phyloP scores from a whole-genome alignment of 768 basidiomycete genomes.

The Pleurotus sapidus region DNA sequence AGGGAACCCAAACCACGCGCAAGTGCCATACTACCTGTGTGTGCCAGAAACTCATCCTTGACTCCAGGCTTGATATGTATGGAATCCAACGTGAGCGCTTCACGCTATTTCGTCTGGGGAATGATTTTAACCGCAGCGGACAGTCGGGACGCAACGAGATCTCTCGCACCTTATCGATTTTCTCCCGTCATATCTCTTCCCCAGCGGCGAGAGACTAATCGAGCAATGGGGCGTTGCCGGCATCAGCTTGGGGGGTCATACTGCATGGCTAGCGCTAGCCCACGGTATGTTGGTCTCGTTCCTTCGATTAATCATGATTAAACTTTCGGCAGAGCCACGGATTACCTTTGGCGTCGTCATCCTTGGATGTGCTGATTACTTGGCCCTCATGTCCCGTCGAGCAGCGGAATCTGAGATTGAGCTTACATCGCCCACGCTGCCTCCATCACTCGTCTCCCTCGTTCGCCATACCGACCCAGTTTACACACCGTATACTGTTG shows the following conservation, averaged over 20 bases:
- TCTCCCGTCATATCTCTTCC: slow-evolving; percentile 72
- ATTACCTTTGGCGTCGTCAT: slow-evolving; percentile 46
- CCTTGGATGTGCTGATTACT: slow-evolving; percentile 73
- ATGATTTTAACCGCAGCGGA: background rate
- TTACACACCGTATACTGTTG: slow-evolving; percentile 35
- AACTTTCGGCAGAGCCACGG: slow-evolving; percentile 35
- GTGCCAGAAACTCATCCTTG: background rate
- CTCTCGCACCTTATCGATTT: slow-evolving; percentile 82
- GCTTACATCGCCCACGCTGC: slow-evolving; percentile 53
- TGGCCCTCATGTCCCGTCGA: slow-evolving; percentile 52
- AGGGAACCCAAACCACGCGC: slow-evolving; percentile 40
- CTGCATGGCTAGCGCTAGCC: slow-evolving; percentile 69
- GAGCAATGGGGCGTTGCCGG: slow-evolving; percentile 72
- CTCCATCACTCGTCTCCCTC: slow-evolving; percentile 45
- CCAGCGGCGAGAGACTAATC: slow-evolving; percentile 56
- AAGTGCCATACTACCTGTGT: slow-evolving; percentile 16
- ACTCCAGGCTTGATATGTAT: slow-evolving; percentile 43
- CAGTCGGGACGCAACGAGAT: slow-evolving; percentile 68
- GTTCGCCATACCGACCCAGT: slow-evolving; percentile 47
- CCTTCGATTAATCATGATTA: background rate
- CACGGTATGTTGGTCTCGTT: slow-evolving; percentile 26
- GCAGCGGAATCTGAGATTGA: slow-evolving; percentile 41
- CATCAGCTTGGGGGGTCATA: slow-evolving; percentile 81
- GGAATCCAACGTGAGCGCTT: slow-evolving; percentile 35
- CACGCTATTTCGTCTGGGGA: background rate